Evolutionary conservation across 495 filamentous ascomycete genomes (phyloP).

Genomic region (Amorphotheca resinae): DNA sequence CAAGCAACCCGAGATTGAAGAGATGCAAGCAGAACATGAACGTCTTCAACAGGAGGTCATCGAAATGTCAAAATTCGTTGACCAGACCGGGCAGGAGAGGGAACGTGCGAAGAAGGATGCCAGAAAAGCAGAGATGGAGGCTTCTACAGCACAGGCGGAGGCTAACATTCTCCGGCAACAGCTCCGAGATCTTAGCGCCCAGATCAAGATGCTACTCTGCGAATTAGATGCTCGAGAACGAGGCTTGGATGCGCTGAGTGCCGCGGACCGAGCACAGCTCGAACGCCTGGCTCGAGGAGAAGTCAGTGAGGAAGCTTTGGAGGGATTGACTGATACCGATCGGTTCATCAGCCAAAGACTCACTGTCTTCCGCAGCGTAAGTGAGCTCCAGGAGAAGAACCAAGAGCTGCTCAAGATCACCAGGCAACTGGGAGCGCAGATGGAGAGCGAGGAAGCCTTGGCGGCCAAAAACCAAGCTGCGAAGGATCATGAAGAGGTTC

Average conservation of each 20-base stretch:
- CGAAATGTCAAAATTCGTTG: conserved; percentile 59
- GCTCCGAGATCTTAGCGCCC: conserved; percentile 78
- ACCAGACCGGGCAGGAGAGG: conserved; percentile 47
- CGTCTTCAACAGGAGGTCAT: conserved; percentile 60
- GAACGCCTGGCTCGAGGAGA: conserved; percentile 60
- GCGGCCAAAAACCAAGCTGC: conserved; percentile 54
- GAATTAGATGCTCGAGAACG: conserved; percentile 70
- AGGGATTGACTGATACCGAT: conserved; percentile 66
- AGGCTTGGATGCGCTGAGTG: conserved; percentile 58
- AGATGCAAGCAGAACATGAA: conserved; percentile 53
- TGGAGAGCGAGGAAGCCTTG: conserved; percentile 81
- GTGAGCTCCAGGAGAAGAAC: conserved; percentile 83
- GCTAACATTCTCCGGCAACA: conserved; percentile 70
- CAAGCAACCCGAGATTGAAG: conserved; percentile 53
- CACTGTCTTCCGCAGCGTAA: conserved; percentile 69
- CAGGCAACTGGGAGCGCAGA: conserved; percentile 69
- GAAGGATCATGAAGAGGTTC: conserved; percentile 59
- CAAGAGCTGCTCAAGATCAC: conserved; percentile 67
- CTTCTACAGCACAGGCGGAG: conserved; percentile 58
- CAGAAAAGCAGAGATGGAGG: conserved; percentile 60
- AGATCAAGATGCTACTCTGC: conserved; percentile 77
- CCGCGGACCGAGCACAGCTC: conserved; percentile 50
- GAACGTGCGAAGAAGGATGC: conserved; percentile 46
- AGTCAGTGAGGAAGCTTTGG: conserved; percentile 45
- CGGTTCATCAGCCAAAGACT: conserved; percentile 76